phyloP scores from a whole-genome alignment of 805 yeast genomes.

The Pichia occidentalis region DNA sequence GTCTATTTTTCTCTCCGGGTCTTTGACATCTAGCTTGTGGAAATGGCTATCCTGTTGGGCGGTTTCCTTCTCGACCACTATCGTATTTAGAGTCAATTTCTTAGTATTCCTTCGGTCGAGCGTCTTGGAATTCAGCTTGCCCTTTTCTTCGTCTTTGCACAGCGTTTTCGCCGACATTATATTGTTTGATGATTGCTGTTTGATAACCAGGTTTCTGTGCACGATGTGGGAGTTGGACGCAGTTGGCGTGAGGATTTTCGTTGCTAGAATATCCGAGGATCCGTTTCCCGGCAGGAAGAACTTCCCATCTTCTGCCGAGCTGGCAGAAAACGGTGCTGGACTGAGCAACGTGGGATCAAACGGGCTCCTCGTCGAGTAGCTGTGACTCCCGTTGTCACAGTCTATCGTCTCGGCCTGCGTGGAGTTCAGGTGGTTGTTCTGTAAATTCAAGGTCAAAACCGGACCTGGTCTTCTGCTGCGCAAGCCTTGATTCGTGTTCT shows the following conservation, averaged over 20 bases:
- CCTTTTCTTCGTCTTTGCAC: conserved; percentile 10
- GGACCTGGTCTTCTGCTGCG: neutral
- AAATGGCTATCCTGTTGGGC: neutral
- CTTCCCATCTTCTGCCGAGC: conserved; percentile 9
- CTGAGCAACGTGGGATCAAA: no score
- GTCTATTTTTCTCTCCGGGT: conserved; percentile 28
- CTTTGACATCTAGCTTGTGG: conserved; percentile 16
- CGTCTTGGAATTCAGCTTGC: conserved; percentile 30
- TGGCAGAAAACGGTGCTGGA: conserved; percentile 10
- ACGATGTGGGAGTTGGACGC: neutral
- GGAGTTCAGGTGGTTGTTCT: no score
- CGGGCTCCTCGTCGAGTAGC: neutral
- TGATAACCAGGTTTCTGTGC: conserved; percentile 8
- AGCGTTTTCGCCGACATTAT: conserved; percentile 12
- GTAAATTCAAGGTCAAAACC: neutral
- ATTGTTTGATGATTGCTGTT: conserved; percentile 10
- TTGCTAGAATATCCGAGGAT: neutral
- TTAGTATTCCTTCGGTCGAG: conserved; percentile 55
- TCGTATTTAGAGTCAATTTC: conserved; percentile 38
- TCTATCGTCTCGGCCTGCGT: no score
- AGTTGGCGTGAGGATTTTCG: neutral
- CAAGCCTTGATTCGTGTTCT: no score
- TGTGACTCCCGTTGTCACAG: neutral
- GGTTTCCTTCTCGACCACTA: neutral
- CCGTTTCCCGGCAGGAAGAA: neutral